phyloP scores from a whole-genome alignment of 352 stramenopile species.

The Phytophthora agathidicida region DNA sequence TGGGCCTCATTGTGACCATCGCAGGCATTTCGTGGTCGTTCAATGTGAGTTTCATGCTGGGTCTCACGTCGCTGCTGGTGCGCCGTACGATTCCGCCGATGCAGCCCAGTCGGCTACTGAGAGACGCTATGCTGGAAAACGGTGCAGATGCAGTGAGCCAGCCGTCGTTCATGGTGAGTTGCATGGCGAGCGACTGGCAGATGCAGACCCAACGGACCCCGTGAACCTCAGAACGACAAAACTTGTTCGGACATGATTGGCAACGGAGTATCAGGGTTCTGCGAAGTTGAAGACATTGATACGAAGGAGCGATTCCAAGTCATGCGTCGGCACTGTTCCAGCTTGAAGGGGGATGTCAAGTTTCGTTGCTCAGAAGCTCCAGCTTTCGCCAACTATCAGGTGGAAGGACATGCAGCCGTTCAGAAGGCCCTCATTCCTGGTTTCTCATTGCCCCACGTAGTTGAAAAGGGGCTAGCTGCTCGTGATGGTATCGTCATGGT shows the following conservation, averaged over 20 bases:
- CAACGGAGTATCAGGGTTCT: conserved; percentile 42
- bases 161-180: no score
- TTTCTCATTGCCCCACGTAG: conserved; percentile 8
- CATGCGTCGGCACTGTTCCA: conserved; percentile 30
- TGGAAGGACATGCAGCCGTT: conserved; percentile 6
- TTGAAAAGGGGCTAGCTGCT: not conserved
- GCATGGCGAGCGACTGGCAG: conserved; percentile 20
- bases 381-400: conserved; percentile 35
- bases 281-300: conserved; percentile 17
- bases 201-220: conserved; percentile 10
- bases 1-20: not conserved
- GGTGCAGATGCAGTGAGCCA: no score
- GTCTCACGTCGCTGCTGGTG: not conserved
- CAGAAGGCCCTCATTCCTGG: not conserved
- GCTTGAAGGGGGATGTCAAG: conserved; percentile 15
- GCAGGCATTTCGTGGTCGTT: not conserved
- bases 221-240: conserved; percentile 8
- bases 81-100: not conserved
- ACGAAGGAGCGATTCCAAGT: conserved; percentile 28
- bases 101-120: not conserved
- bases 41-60: not conserved
- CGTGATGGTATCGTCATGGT: conserved; percentile 45
- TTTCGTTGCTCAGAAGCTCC: conserved; percentile 45
- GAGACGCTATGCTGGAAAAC: not conserved
- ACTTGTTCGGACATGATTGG: conserved; percentile 17